Conservation (phyloP, 192 early-diverging fungal genomes). For the Backusella morwellensis region DNA sequence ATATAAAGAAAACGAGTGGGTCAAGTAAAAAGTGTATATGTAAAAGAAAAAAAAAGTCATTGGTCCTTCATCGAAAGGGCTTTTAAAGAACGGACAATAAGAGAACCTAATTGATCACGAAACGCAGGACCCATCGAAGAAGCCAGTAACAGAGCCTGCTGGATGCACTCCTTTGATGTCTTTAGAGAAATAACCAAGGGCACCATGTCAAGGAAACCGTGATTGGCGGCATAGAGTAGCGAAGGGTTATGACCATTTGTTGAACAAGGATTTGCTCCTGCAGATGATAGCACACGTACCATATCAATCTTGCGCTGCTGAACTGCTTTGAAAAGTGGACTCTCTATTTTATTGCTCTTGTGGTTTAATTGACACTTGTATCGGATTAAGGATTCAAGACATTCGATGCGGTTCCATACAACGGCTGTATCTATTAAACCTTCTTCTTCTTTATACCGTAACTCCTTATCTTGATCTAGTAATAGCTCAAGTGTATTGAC, state of each 20-base stretch:
- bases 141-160: conserved; percentile 22
- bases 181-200: conserved; percentile 12
- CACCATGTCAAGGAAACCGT: conserved; percentile 27
- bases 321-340: conserved; percentile 24
- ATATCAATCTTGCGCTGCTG: conserved; percentile 35
- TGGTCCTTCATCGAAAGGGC: background rate
- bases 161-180: conserved; percentile 22
- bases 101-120: conserved; percentile 7
- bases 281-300: conserved; percentile 12
- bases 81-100: background rate
- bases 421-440: conserved; percentile 15
- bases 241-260: conserved; percentile 7
- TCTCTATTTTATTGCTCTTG: background rate
- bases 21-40: background rate
- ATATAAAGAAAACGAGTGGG: background rate
- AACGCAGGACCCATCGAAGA: background rate
- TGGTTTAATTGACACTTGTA: conserved; percentile 1
- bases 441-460: background rate
- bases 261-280: conserved; percentile 21
- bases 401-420: conserved; percentile 31
- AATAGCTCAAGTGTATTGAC: background rate
- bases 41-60: background rate
- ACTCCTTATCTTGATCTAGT: background rate
- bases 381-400: conserved; percentile 14
- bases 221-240: conserved; percentile 28